Evolutionary conservation across 2,329 filamentous ascomycete species (phyloP).

Genomic region (Cadophora sp.): DNA sequence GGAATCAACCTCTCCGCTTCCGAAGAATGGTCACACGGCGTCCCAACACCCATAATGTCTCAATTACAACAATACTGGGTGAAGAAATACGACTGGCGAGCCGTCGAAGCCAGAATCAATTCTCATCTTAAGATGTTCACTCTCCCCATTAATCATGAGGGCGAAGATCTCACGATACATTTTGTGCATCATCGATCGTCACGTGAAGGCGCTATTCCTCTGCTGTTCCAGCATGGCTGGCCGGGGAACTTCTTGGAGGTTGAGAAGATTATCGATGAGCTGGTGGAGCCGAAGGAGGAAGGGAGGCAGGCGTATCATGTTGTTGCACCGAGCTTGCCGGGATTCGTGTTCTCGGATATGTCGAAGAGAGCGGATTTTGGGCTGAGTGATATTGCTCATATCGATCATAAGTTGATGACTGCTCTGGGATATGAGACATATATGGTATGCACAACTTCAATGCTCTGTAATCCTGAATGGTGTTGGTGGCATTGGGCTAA

Average conservation of each 20-base stretch:
- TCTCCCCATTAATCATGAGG: constrained; percentile 38
- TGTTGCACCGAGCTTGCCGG: constrained; percentile 55
- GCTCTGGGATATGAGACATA: constrained; percentile 38
- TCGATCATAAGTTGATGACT: constrained; percentile 71
- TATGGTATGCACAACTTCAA: not conserved
- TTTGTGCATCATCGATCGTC: constrained; percentile 65
- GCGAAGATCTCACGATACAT: constrained; percentile 61
- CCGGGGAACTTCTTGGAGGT: constrained; percentile 73
- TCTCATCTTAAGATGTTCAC: constrained; percentile 41
- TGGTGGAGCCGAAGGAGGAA: constrained; percentile 41
- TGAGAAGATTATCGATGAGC: constrained; percentile 44
- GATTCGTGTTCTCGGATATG: constrained; percentile 28
- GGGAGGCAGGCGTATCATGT: constrained; percentile 52
- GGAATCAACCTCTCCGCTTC: constrained; percentile 28
- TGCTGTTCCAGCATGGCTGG: constrained; percentile 55
- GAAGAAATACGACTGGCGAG: constrained; percentile 41
- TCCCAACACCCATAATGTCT: constrained; percentile 28
- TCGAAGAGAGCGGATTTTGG: constrained; percentile 27
- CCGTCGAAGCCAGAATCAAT: constrained; percentile 41
- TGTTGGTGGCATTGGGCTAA: too few relatives aligned
- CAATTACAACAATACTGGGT: constrained; percentile 40
- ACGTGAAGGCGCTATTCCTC: constrained; percentile 50
- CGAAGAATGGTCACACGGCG: constrained; percentile 33
- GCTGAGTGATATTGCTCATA: constrained; percentile 54
- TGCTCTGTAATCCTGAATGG: not conserved